Conservation (phyloP, 495 filamentous ascomycete genomes). For the Aspergillus cristatus region DNA sequence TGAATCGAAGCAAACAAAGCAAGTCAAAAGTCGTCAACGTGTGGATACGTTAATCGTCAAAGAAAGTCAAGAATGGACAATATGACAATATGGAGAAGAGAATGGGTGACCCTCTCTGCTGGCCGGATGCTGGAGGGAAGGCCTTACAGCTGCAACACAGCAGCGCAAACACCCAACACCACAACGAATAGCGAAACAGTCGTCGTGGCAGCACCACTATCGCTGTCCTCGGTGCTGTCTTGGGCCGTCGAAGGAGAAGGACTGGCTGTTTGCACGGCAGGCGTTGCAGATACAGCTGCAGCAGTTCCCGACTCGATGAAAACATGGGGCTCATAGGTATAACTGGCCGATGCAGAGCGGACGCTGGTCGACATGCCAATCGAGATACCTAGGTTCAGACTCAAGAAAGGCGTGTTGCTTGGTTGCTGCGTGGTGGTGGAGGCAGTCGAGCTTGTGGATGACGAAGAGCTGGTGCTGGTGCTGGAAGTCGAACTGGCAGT, state of each 20-base stretch:
- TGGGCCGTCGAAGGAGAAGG: neutral
- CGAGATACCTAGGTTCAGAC: conserved; percentile 7
- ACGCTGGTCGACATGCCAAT: conserved; percentile 4
- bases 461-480: conserved; percentile 9
- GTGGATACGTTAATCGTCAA: neutral
- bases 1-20: neutral
- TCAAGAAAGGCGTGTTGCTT: conserved; percentile 15
- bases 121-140: too few relatives aligned
- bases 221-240: neutral
- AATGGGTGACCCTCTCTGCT: too few relatives aligned
- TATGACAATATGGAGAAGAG: too few relatives aligned
- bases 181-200: neutral
- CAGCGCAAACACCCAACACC: neutral
- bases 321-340: conserved; percentile 26
- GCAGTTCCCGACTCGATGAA: conserved; percentile 6
- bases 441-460: conserved; percentile 7
- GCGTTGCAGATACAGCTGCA: too few relatives aligned
- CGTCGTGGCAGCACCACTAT: neutral
- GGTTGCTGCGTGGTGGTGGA: conserved; percentile 15
- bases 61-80: neutral
- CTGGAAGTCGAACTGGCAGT: conserved; percentile 14
- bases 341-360: conserved; percentile 15
- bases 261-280: neutral
- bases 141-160: neutral
- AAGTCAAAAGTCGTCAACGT: neutral